Evolutionary conservation across 352 stramenopile genomes (phyloP).

Genomic region (Globisporangium irregulare): DNA sequence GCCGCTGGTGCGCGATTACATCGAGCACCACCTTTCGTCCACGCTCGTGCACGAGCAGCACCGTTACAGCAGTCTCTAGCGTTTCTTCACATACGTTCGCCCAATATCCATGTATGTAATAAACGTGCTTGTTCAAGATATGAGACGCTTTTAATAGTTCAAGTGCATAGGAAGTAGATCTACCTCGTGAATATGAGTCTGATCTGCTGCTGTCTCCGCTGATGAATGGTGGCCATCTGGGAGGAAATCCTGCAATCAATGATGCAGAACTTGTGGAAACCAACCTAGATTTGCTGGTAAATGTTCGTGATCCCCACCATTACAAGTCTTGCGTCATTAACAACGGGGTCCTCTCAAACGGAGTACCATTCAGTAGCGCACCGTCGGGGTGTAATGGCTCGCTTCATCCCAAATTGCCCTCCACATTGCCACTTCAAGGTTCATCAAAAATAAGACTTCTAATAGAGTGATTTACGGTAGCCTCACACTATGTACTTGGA

Average conservation of each 20-base stretch:
- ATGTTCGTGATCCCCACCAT: too few species aligned
- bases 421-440: not conserved
- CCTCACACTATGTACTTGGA: not conserved
- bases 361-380: not conserved
- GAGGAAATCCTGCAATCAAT: not conserved
- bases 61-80: slow-evolving; percentile 73
- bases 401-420: too few species aligned
- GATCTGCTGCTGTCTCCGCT: too few species aligned
- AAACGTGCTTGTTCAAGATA: not conserved
- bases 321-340: not conserved
- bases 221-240: not conserved
- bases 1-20: slow-evolving; percentile 60
- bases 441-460: not conserved
- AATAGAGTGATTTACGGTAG: not conserved
- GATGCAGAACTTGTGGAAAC: not conserved
- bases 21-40: slow-evolving; percentile 58
- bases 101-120: not conserved
- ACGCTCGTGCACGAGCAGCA: slow-evolving; percentile 65
- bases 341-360: not conserved
- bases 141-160: too few species aligned
- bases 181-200: too few species aligned
- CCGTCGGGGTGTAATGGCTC: too few species aligned
- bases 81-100: not conserved
- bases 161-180: too few species aligned
- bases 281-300: not conserved